A percentile compares a stretch with the other conserved stretches of the same genome.
phyloP scores from a whole-genome alignment of 768 basidiomycete species.

The Pulveroboletus sp. region DNA sequence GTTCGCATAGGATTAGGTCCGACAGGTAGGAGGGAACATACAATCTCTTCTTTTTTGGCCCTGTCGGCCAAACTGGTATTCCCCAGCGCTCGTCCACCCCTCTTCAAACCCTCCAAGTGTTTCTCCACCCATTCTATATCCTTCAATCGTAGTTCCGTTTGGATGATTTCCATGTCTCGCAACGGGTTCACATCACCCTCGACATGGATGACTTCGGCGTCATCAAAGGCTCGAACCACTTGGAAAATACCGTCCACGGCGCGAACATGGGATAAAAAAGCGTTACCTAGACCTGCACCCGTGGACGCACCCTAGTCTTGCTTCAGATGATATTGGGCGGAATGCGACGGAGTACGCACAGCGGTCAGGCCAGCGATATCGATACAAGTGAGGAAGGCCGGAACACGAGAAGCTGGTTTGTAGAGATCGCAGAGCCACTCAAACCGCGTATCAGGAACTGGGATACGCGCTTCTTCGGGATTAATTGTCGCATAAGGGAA shows the following conservation, averaged over 20 bases:
- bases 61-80: constrained; percentile 83
- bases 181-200: constrained; percentile 96
- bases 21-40: constrained; percentile 32
- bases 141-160: constrained; percentile 89
- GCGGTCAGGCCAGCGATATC: constrained; percentile 98
- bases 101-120: constrained; percentile 72
- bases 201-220: constrained; percentile 98
- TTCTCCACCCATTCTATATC: constrained; percentile 99
- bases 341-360: constrained; percentile 40
- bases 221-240: constrained; percentile 95
- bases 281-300: constrained; percentile 95
- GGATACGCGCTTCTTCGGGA: constrained; percentile 93
- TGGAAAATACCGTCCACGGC: constrained; percentile 99
- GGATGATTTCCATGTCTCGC: constrained; percentile 97
- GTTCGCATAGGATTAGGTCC: constrained; percentile 9
- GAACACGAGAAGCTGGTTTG: constrained; percentile 83
- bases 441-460: constrained; percentile 90
- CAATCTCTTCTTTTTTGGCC: constrained; percentile 95
- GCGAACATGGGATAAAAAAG: constrained; percentile 95
- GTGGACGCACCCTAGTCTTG: constrained; percentile 81
- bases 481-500: constrained; percentile 95
- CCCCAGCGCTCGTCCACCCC: constrained; percentile 64
- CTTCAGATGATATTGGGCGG: constrained; percentile 14
- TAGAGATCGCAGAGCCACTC: constrained; percentile 91
- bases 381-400: constrained; percentile 95